Percentiles rank a stretch among this genome's conserved stretches.
Conservation (phyloP, 257 asterid genomes). For the Ocimum tenuiflorum region DNA sequence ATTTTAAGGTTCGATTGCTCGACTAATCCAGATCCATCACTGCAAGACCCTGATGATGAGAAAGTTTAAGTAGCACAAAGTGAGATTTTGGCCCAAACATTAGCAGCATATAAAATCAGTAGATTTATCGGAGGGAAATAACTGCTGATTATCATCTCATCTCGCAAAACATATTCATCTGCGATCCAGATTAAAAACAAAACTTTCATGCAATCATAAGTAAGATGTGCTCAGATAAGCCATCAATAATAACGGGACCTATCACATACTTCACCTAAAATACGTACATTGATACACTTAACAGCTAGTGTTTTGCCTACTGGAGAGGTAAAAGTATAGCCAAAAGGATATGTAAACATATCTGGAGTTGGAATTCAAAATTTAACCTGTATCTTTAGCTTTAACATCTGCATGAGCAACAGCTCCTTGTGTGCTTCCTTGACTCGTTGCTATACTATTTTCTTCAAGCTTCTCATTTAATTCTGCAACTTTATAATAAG, state of each 20-base stretch:
- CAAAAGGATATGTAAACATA: slow-evolving; percentile 16
- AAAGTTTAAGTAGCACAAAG: slow-evolving; percentile 16
- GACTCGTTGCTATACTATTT: slow-evolving; percentile 29
- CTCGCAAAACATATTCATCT: not conserved
- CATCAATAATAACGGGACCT: not conserved
- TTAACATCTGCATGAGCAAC: slow-evolving; percentile 28
- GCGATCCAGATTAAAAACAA: not conserved
- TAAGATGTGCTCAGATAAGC: slow-evolving; percentile 7
- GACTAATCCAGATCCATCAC: slow-evolving; percentile 35
- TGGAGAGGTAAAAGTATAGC: slow-evolving; percentile 4
- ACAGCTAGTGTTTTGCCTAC: not conserved
- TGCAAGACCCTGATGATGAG: slow-evolving; percentile 36
- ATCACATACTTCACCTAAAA: not conserved
- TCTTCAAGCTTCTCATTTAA: slow-evolving; percentile 34
- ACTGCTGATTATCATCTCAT: not conserved
- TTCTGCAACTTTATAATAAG: slow-evolving; percentile 28
- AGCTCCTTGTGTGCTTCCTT: slow-evolving; percentile 32
- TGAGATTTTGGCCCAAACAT: slow-evolving; percentile 7
- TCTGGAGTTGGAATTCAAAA: slow-evolving; percentile 18
- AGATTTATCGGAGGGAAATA: not conserved
- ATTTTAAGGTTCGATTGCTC: slow-evolving; percentile 38
- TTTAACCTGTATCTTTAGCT: slow-evolving; percentile 31
- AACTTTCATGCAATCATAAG: not conserved
- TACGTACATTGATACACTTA: not conserved
- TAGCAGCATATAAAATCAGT: slow-evolving; percentile 3